Evolutionary conservation across 805 yeast species (phyloP).

Genomic region (Maudiozyma bulderi): DNA sequence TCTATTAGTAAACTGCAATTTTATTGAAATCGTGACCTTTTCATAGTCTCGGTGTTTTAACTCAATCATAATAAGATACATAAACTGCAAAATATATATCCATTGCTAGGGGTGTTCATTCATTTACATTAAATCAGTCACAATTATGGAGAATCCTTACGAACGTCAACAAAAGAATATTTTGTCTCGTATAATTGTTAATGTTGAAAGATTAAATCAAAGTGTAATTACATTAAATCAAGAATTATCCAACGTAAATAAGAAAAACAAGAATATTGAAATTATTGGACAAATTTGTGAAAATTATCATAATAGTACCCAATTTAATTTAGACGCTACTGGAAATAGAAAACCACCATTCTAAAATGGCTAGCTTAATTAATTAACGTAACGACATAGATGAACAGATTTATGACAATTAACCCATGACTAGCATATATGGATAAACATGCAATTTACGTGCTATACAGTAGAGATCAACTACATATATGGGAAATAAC

Average conservation of each 20-base stretch:
- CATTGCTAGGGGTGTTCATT: background rate
- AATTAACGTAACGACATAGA: background rate
- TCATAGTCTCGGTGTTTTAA: too few relatives aligned
- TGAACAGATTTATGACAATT: background rate
- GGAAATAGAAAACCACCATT: conserved; percentile 38
- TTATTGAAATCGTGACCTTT: too few relatives aligned
- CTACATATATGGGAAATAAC: background rate
- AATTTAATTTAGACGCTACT: conserved; percentile 59
- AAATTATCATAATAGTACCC: conserved; percentile 59
- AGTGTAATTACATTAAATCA: conserved; percentile 57
- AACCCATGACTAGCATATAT: background rate
- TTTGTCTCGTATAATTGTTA: conserved; percentile 63
- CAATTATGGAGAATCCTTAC: conserved; percentile 72
- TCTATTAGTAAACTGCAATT: too few relatives aligned
- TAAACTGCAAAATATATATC: too few relatives aligned
- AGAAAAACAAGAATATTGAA: conserved; percentile 59
- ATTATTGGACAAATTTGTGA: conserved; percentile 72
- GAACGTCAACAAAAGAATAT: conserved; percentile 72
- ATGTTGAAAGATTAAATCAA: conserved; percentile 66
- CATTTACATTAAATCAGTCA: background rate
- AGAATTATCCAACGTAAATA: conserved; percentile 50
- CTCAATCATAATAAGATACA: too few relatives aligned
- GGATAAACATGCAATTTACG: background rate
- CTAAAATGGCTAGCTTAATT: background rate
- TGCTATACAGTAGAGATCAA: background rate